A percentile compares a stretch with the other conserved stretches of the same genome.
Evolutionary conservation across 345 rosid genomes (phyloP).

Genomic region (Adansonia digitata): DNA sequence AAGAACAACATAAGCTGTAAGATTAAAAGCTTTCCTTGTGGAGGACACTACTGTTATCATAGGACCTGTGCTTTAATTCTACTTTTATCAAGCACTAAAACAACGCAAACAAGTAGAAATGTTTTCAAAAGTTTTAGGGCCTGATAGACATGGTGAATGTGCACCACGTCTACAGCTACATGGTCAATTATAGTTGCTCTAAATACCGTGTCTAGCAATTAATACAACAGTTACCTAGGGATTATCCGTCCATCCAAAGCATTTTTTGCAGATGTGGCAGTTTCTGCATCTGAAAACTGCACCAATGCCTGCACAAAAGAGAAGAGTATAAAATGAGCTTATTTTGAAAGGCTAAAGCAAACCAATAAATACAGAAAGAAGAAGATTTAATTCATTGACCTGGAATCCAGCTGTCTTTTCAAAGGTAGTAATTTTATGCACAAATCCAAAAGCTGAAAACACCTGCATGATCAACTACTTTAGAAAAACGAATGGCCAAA

Average conservation of each 20-base stretch:
- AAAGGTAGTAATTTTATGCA: conserved; percentile 94
- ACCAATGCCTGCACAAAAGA: conserved; percentile 74
- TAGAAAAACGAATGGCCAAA: conserved; percentile 22
- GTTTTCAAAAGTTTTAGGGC: conserved; percentile 4
- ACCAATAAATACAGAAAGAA: background rate
- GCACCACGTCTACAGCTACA: conserved; percentile 20
- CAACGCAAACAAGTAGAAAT: background rate
- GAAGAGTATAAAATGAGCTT: conserved; percentile 11
- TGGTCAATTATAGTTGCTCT: conserved; percentile 33
- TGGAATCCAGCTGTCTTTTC: conserved; percentile 99
- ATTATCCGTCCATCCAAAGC: conserved; percentile 94
- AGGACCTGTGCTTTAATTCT: conserved; percentile 3
- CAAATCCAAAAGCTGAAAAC: conserved; percentile 98
- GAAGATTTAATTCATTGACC: conserved; percentile 30
- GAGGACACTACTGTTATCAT: background rate
- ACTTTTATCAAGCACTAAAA: conserved; percentile 5
- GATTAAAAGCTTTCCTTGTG: background rate
- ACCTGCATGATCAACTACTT: conserved; percentile 59
- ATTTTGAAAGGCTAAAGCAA: conserved; percentile 4
- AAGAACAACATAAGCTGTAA: background rate
- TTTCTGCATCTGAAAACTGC: conserved; percentile 89
- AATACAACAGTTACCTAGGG: conserved; percentile 90
- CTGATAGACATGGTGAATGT: conserved; percentile 11
- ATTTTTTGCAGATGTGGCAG: conserved; percentile 84
- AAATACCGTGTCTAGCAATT: conserved; percentile 59